Conservation (phyloP, 306 rosid genomes). For the Sphenostylis stenocarpa region DNA sequence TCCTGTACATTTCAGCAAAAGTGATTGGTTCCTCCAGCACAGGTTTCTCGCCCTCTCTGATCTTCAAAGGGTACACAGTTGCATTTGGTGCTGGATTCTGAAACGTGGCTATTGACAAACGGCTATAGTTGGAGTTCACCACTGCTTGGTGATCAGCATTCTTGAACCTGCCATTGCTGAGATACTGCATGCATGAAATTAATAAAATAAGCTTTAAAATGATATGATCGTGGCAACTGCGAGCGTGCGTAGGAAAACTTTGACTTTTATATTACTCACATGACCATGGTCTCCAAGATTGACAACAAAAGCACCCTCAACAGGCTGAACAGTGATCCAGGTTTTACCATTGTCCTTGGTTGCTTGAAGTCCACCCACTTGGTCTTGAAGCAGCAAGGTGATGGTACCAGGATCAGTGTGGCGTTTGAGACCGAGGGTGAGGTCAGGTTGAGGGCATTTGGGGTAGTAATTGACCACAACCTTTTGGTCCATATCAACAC, state of each 20-base stretch:
- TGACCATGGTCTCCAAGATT: slow-evolving; percentile 95
- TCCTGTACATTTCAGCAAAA: slow-evolving; percentile 71
- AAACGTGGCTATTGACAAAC: slow-evolving; percentile 89
- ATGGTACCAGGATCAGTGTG: slow-evolving; percentile 97
- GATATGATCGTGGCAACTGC: too few species aligned
- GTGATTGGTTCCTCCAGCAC: slow-evolving; percentile 65
- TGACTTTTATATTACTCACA: slow-evolving; percentile 32
- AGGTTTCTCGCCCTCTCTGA: slow-evolving; percentile 64
- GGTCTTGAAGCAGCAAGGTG: slow-evolving; percentile 82
- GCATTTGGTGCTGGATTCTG: slow-evolving; percentile 82
- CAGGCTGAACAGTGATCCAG: slow-evolving; percentile 89
- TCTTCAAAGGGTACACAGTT: slow-evolving; percentile 62
- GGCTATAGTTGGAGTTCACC: slow-evolving; percentile 74
- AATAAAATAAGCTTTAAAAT: too few species aligned
- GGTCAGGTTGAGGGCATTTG: slow-evolving; percentile 87
- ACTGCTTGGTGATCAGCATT: slow-evolving; percentile 95
- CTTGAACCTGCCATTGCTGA: slow-evolving; percentile 93
- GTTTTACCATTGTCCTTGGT: slow-evolving; percentile 72
- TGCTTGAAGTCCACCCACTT: slow-evolving; percentile 92
- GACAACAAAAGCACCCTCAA: slow-evolving; percentile 83
- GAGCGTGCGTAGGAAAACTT: too few species aligned
- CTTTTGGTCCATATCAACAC: slow-evolving; percentile 91
- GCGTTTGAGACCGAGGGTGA: slow-evolving; percentile 82
- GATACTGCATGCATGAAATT: slow-evolving; percentile 43
- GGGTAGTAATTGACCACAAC: slow-evolving; percentile 83